Conservation (phyloP, 23 red algal genomes). For the Cyanidioschyzon merolae region DNA sequence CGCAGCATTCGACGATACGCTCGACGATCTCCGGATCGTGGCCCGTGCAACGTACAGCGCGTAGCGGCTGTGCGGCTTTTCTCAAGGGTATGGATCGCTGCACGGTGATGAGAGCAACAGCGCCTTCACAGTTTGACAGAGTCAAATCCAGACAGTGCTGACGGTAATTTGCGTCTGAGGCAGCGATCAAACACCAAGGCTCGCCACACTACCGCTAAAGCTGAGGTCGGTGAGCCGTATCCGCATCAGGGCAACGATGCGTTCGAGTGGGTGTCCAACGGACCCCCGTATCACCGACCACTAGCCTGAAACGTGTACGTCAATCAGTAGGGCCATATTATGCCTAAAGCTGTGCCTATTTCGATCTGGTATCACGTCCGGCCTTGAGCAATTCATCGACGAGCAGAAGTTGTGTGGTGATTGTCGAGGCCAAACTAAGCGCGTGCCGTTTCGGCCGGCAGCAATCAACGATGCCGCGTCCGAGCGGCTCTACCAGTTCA, state of each 20-base stretch:
- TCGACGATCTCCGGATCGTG: too few species aligned
- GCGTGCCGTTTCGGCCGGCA: conserved; percentile 80
- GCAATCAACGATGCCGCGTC: conserved; percentile 70
- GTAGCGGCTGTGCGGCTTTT: too few species aligned
- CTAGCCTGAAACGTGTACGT: too few species aligned
- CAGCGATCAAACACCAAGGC: not conserved
- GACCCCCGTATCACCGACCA: too few species aligned
- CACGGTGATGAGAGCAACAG: not conserved
- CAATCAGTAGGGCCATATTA: too few species aligned
- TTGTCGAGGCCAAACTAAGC: conserved; percentile 63
- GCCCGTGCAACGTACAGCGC: too few species aligned
- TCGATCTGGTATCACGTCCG: conserved; percentile 43
- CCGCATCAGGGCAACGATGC: too few species aligned
- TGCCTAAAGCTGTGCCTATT: too few species aligned
- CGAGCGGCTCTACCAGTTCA: conserved; percentile 74
- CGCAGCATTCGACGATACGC: too few species aligned
- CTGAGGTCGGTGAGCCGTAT: too few species aligned
- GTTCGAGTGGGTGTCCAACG: too few species aligned
- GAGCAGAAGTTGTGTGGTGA: conserved; percentile 81
- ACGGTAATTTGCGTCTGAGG: not conserved
- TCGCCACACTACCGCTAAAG: too few species aligned
- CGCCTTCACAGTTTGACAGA: conserved; percentile 1
- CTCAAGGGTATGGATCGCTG: not conserved
- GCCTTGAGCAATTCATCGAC: conserved; percentile 94
- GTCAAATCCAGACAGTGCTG: not conserved